Evolutionary conservation across 768 basidiomycete species (phyloP), one percentile per base, ranked within the genome.

Genomic region (Dacryopinax primogenitus): DNA sequence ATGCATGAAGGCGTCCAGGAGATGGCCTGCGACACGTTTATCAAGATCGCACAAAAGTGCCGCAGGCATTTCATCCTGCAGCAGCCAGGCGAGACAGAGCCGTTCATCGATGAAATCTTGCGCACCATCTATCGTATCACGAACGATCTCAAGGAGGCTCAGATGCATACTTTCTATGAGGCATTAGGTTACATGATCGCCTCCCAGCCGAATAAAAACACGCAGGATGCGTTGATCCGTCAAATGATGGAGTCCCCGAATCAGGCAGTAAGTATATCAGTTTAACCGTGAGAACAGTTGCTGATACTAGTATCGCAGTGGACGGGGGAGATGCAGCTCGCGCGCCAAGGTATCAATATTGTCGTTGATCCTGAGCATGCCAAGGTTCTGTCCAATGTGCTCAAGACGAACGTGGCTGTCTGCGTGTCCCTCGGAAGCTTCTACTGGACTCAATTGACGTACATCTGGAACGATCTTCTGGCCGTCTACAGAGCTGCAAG

Each of bases 11-110:
- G 94, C 78, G 96, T 99, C 12, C 96, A 99, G 75, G 96, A 99
- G 78, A 99, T 99, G 96, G 96, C 96, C 51, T 99, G 96, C 77
- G 96, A 99, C 74, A 99, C 96, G 0, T 99, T 99, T 77, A 98
- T 99, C 80, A 99, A 98, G 78, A 99, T 99, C 70, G 92, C 96
- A 26, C 96, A 99, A 75, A 99, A 98, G 76, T 98, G 94, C 74
- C 83, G 93, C 41, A 83, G 95, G 64, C 96, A 99, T 76, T 99
- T 99, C 71, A 92, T 99, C 66, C 92, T 98, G 88, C 92, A 94
- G 73, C 96, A 99, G 75, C 87, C 92, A 9, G 92, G 92, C 66
- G 96, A 99, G 76, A 84, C 85, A 64, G 96, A 99, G 73, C 96
- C 96, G 1, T 99, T 98, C 75, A 88, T 99, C 47, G 94, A 98